Conservation (phyloP, 495 filamentous ascomycete species). For the Trichoderma asperelloides region DNA sequence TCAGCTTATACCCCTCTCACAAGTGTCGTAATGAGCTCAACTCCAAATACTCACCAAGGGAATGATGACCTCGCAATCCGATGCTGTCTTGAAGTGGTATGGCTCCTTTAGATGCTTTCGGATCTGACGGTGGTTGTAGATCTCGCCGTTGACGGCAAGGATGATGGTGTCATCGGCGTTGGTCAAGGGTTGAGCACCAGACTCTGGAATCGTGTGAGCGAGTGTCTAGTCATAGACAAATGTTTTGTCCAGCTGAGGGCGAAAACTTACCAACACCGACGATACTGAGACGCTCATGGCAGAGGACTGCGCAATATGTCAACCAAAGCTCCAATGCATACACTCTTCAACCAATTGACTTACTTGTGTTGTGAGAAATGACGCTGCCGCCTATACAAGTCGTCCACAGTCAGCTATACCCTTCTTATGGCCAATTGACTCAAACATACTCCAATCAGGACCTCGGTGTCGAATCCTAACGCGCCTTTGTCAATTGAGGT, state of each 20-base stretch:
- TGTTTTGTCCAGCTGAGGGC: background rate
- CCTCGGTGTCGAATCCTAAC: conserved; percentile 85
- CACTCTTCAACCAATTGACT: conserved; percentile 1
- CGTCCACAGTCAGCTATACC: conserved; percentile 16
- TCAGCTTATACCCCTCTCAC: background rate
- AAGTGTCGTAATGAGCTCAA: background rate
- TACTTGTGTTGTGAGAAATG: conserved; percentile 83
- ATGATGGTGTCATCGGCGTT: conserved; percentile 82
- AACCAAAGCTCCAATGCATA: background rate
- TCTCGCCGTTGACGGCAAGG: conserved; percentile 97
- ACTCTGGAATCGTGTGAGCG: conserved; percentile 51
- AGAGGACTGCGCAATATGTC: conserved; percentile 57
- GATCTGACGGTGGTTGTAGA: conserved; percentile 96
- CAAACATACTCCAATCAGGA: conserved; percentile 90
- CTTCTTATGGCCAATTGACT: conserved; percentile 3
- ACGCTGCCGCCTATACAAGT: conserved; percentile 68
- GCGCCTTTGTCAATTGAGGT: conserved; percentile 7
- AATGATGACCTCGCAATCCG: conserved; percentile 96
- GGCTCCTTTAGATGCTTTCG: conserved; percentile 71
- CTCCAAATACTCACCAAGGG: conserved; percentile 61
- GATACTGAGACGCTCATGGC: conserved; percentile 94
- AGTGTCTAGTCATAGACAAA: background rate
- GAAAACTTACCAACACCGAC: conserved; percentile 80
- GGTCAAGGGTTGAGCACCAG: conserved; percentile 88
- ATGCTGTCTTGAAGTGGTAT: conserved; percentile 94